Evolutionary conservation across 345 rosid genomes (phyloP).

Genomic region (Acer campestre): DNA sequence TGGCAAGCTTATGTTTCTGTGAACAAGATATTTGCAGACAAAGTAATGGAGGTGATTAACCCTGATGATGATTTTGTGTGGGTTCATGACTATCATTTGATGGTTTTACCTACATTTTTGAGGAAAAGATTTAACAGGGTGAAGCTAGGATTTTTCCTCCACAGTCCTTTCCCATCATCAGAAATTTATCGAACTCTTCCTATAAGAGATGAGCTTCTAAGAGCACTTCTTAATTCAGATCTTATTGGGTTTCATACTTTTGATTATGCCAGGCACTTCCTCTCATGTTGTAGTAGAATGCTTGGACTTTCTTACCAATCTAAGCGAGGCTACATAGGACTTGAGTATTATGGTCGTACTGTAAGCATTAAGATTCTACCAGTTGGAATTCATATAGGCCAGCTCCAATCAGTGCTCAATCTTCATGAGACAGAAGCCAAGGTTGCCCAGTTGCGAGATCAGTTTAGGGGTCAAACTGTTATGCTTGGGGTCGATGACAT

Average conservation of each 20-base stretch:
- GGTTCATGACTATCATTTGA: slow-evolving; percentile 96
- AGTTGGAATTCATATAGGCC: slow-evolving; percentile 87
- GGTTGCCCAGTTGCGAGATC: slow-evolving; percentile 64
- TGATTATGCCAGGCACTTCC: slow-evolving; percentile 94
- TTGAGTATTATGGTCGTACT: slow-evolving; percentile 86
- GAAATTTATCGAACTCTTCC: slow-evolving; percentile 93
- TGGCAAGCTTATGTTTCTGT: slow-evolving; percentile 95
- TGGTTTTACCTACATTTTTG: slow-evolving; percentile 91
- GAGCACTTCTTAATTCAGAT: slow-evolving; percentile 83
- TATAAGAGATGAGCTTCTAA: slow-evolving; percentile 76
- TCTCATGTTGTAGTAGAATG: slow-evolving; percentile 95
- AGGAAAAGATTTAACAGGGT: slow-evolving; percentile 87
- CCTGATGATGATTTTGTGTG: slow-evolving; percentile 95
- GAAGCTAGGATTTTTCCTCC: slow-evolving; percentile 93
- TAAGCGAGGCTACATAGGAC: slow-evolving; percentile 87
- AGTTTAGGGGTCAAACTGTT: slow-evolving; percentile 61
- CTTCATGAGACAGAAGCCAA: slow-evolving; percentile 73
- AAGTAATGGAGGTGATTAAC: slow-evolving; percentile 89
- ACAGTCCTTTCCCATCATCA: slow-evolving; percentile 93
- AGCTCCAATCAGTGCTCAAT: slow-evolving; percentile 74
- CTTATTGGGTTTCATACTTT: slow-evolving; percentile 92
- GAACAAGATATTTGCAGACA: slow-evolving; percentile 93
- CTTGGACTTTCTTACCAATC: slow-evolving; percentile 90
- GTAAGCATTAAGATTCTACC: slow-evolving; percentile 92
- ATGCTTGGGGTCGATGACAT: slow-evolving; percentile 94